These are phyloP conservation scores for Penicillium goetzii DNA, from an alignment of 495 filamentous ascomycete species.

Conservation along the genomic window DNA sequence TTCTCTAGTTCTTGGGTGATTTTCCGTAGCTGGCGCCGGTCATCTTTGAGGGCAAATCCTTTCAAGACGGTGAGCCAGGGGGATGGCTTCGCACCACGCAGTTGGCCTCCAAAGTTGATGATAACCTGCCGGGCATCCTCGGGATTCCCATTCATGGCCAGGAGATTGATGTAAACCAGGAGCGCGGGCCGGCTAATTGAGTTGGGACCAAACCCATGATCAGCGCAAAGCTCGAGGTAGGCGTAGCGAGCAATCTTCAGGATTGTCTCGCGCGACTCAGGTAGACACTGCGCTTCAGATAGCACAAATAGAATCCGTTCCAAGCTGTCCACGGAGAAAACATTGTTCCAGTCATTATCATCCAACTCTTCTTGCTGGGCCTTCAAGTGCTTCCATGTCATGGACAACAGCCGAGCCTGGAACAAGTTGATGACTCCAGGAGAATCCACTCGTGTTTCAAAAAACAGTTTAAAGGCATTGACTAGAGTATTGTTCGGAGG, in stretches of 20 bases:
- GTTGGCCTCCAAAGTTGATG: constrained; percentile 46
- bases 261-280: constrained; percentile 38
- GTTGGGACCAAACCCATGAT: constrained; percentile 43
- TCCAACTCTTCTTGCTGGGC: constrained; percentile 42
- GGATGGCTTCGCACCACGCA: constrained; percentile 36
- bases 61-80: constrained; percentile 65
- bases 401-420: constrained; percentile 61
- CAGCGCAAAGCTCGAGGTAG: constrained; percentile 55
- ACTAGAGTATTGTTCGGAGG: constrained; percentile 63
- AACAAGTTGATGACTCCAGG: constrained; percentile 61
- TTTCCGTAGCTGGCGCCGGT: constrained; percentile 48
- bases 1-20: constrained; percentile 34
- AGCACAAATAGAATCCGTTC: constrained; percentile 47
- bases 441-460: constrained; percentile 55
- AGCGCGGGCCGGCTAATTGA: constrained; percentile 49
- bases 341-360: constrained; percentile 38
- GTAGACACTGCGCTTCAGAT: constrained; percentile 41
- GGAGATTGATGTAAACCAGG: constrained; percentile 53
- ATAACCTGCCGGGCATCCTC: constrained; percentile 59
- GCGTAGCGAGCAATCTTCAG: constrained; percentile 59
- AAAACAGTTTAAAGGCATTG: constrained; percentile 66
- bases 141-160: constrained; percentile 62
- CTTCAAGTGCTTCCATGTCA: constrained; percentile 63
- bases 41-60: constrained; percentile 68
- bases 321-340: constrained; percentile 57